Evolutionary conservation across 208 protist genomes (phyloP), one percentile per base, ranked within the genome.

Genomic region (Acanthamoeba healyi): DNA sequence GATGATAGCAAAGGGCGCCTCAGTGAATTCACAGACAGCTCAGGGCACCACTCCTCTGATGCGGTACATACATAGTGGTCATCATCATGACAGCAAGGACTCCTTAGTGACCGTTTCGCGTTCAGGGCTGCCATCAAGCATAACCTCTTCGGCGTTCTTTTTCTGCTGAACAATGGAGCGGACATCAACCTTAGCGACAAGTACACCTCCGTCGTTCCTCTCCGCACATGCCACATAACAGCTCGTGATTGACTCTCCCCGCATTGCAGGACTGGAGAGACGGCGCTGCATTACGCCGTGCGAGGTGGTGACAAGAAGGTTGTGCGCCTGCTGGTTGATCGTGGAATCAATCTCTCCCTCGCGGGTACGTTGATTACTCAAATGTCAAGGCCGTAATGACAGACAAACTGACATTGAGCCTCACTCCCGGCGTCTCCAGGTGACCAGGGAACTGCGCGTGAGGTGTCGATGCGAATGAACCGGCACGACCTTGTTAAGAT

Each of bases 231-330:
- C 15, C 10, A 54, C 49, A 6, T 54, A 54, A 54, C 49, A 15
- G 10, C 49, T 54, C 15, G 10, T 54, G 10, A 6, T 54, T 54
- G 15, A 56, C 7, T 54, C 15, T 44, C 26, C 12, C 15, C 17
- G 46, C 9, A 89, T n/a, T n/a, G n/a, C 44, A 88, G 81, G 46
- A 88, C 54, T 6, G 81, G 54, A 10, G 81, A 88, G 29, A 92
- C 86, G 22, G 86, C 86, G 9, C 58, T 92, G 38, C 86, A 92
- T 74, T 92, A 92, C 56, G 86, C 86, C 9, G 86, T 92, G 10
- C 34, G 61, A 49, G 29, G 86, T 17, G 86, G 86, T 5, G 61
- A 74, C 17, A 92, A 74, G 63, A 36, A 65, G 6, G 34, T 92
- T 15, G 86, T 92, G 26, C 86, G 29, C 12, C 15, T 92, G 44